Evolutionary conservation across 257 asterid genomes (phyloP).

Genomic region (Penstemon barbatus): DNA sequence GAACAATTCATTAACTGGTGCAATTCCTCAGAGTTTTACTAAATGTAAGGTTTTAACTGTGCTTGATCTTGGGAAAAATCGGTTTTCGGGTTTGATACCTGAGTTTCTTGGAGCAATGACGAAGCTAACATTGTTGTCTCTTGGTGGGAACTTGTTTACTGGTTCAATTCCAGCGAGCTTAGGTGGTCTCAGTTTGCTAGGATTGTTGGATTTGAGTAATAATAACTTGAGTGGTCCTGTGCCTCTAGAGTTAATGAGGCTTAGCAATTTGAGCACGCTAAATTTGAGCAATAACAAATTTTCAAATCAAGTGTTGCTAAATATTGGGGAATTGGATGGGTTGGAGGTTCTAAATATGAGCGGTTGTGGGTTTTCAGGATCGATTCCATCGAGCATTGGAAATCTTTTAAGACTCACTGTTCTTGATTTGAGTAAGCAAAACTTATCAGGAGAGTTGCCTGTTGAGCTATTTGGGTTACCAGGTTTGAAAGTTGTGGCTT

Average conservation of each 20-base stretch:
- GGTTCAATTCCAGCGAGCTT: constrained; percentile 56
- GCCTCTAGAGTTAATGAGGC: constrained; percentile 55
- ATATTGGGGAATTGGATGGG: constrained; percentile 45
- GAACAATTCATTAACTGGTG: constrained; percentile 62
- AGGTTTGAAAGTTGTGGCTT: constrained; percentile 54
- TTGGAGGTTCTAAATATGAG: constrained; percentile 70
- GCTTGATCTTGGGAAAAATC: constrained; percentile 59
- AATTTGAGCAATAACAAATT: constrained; percentile 61
- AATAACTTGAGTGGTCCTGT: constrained; percentile 55
- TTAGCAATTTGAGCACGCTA: constrained; percentile 61
- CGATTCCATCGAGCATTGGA: constrained; percentile 58
- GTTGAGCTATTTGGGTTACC: constrained; percentile 74
- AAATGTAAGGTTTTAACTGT: constrained; percentile 48
- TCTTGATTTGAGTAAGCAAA: constrained; percentile 78
- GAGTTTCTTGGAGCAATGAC: constrained; percentile 51
- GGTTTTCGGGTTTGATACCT: constrained; percentile 53
- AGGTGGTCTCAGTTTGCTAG: constrained; percentile 42
- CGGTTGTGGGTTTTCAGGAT: constrained; percentile 66
- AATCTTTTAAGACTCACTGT: constrained; percentile 54
- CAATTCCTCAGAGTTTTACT: constrained; percentile 43
- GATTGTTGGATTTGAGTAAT: constrained; percentile 61
- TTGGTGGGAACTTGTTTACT: constrained; percentile 58
- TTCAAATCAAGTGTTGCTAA: constrained; percentile 46
- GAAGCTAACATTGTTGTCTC: constrained; percentile 42
- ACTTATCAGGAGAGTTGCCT: constrained; percentile 75